Conservation (phyloP, 2,329 filamentous ascomycete species). For the Xylaria sp. region DNA sequence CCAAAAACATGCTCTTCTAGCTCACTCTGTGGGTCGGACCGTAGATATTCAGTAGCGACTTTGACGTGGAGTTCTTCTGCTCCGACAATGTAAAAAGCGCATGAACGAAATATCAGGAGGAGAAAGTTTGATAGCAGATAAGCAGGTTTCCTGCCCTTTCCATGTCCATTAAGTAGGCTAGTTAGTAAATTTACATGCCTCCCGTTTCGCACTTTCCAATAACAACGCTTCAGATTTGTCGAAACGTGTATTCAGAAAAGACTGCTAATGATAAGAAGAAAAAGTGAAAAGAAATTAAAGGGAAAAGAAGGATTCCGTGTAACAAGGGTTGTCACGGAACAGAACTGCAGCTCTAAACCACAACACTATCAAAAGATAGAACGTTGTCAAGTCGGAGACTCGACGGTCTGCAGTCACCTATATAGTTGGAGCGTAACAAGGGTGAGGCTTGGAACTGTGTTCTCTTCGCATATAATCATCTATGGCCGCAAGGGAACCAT, state of each 20-base stretch:
- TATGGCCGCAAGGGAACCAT: no score
- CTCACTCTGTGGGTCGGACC: not conserved
- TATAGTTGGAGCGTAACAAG: no score
- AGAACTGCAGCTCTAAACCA: constrained; percentile 4
- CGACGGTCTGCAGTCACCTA: not conserved
- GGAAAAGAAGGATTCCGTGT: no score
- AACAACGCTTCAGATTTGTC: no score
- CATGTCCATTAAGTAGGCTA: not conserved
- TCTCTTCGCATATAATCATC: no score
- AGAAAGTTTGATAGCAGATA: not conserved
- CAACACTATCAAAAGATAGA: not conserved
- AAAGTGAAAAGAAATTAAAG: no score
- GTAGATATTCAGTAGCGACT: not conserved
- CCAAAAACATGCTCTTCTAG: not conserved
- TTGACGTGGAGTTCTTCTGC: not conserved
- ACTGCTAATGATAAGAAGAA: no score
- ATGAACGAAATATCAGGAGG: not conserved
- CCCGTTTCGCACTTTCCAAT: no score
- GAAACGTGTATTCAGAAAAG: no score
- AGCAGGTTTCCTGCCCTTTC: not conserved
- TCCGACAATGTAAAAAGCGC: not conserved
- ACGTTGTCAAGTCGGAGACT: not conserved
- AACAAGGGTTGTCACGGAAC: not conserved
- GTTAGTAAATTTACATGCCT: no score
- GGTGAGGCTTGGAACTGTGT: no score